A percentile compares a stretch with the other conserved stretches of the same genome.
Conservation (phyloP, 2,329 filamentous ascomycete genomes). For the Apiospora hydei region DNA sequence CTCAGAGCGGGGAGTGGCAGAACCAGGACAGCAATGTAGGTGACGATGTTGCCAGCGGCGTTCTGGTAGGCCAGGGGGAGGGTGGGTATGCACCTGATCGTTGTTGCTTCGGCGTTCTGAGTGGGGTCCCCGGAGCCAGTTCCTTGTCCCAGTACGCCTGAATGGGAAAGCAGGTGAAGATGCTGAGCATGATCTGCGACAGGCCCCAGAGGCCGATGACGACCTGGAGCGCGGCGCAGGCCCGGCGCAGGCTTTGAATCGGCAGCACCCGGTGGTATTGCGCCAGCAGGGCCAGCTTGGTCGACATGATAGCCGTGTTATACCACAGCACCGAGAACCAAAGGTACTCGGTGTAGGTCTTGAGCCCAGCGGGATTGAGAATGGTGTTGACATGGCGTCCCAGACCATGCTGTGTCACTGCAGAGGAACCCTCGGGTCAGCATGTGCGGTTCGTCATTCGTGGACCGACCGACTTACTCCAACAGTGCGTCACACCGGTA, state of each 20-base stretch:
- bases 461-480: not conserved
- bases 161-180: conserved; percentile 39
- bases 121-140: not conserved
- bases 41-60: conserved; percentile 39
- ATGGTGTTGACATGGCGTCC: not conserved
- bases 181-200: conserved; percentile 37
- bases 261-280: conserved; percentile 48
- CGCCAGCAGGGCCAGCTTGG: conserved; percentile 47
- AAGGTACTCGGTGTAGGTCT: not conserved
- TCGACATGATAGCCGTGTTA: conserved; percentile 38
- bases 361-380: not conserved
- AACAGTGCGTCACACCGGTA: not conserved
- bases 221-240: conserved; percentile 37
- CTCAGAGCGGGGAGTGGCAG: conserved; percentile 38
- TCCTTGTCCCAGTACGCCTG: conserved; percentile 38
- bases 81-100: not conserved
- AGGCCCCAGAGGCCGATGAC: conserved; percentile 39
- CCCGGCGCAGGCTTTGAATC: conserved; percentile 32
- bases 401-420: not conserved
- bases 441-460: not conserved
- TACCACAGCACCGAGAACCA: conserved; percentile 42
- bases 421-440: not conserved
- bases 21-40: conserved; percentile 37
- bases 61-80: conserved; percentile 34
- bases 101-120: not conserved